A percentile compares a stretch with the other conserved stretches of the same genome.
Conservation (phyloP, 352 stramenopile genomes). For the Globisporangium parvum region DNA sequence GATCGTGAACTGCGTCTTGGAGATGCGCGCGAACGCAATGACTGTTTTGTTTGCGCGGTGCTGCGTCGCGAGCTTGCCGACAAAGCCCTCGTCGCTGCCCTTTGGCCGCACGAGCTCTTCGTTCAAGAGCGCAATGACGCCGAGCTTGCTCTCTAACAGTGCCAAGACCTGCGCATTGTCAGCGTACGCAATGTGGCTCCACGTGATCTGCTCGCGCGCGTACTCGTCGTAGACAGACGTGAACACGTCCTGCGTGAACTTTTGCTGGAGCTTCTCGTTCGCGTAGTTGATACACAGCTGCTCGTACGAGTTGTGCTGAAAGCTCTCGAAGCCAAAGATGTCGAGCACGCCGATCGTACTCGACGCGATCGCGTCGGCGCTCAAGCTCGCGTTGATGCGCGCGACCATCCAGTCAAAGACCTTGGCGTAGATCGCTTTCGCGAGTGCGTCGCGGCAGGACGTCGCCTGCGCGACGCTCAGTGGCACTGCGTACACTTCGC, state of each 20-base stretch:
- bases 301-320: slow-evolving; percentile 89
- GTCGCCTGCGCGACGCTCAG: slow-evolving; percentile 58
- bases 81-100: slow-evolving; percentile 61
- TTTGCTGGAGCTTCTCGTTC: slow-evolving; percentile 91
- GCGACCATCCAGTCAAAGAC: slow-evolving; percentile 96
- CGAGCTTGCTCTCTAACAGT: slow-evolving; percentile 72
- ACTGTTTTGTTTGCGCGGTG: slow-evolving; percentile 48
- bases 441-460: slow-evolving; percentile 89
- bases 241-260: slow-evolving; percentile 91
- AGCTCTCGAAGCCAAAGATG: slow-evolving; percentile 90
- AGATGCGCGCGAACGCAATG: slow-evolving; percentile 65
- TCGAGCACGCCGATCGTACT: slow-evolving; percentile 82
- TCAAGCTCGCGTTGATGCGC: slow-evolving; percentile 77
- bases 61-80: slow-evolving; percentile 46
- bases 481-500: slow-evolving; percentile 60
- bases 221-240: slow-evolving; percentile 74
- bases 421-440: slow-evolving; percentile 93
- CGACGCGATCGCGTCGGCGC: slow-evolving; percentile 19
- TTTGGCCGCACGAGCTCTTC: slow-evolving; percentile 81
- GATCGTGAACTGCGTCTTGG: slow-evolving; percentile 86
- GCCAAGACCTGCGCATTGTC: slow-evolving; percentile 77
- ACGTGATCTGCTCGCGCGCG: slow-evolving; percentile 58
- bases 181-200: slow-evolving; percentile 73
- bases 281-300: slow-evolving; percentile 92
- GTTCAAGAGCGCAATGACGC: slow-evolving; percentile 77